A percentile compares a stretch with the other conserved stretches of the same genome.
Conservation (phyloP, 1,284 basidiomycete species). For the Flammula alnicola region DNA sequence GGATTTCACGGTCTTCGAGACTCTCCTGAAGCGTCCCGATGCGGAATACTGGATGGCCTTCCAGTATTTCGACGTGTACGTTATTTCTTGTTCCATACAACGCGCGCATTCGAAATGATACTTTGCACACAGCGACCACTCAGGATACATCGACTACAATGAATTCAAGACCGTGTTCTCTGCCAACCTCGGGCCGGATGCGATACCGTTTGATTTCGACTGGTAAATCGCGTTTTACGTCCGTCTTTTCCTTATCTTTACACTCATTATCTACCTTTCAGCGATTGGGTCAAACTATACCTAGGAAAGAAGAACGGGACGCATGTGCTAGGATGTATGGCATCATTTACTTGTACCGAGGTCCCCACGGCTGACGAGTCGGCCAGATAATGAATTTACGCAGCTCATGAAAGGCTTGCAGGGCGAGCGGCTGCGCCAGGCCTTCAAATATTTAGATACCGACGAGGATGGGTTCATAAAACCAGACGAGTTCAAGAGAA, state of each 20-base stretch:
- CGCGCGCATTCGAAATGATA: slow-evolving; percentile 3
- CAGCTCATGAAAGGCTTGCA: slow-evolving; percentile 97
- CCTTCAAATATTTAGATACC: slow-evolving; percentile 88
- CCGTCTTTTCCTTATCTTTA: not conserved
- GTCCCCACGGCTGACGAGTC: slow-evolving; percentile 8
- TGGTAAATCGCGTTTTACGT: slow-evolving; percentile 52
- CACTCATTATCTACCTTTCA: slow-evolving; percentile 33
- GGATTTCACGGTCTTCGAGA: slow-evolving; percentile 94
- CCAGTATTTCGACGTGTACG: slow-evolving; percentile 93
- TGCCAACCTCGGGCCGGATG: slow-evolving; percentile 77
- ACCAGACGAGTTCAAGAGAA: slow-evolving; percentile 91
- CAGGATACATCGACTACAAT: slow-evolving; percentile 88
- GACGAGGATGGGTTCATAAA: slow-evolving; percentile 91
- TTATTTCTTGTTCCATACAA: slow-evolving; percentile 20
- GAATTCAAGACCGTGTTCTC: slow-evolving; percentile 93
- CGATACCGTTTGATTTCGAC: slow-evolving; percentile 95
- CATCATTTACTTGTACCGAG: not conserved
- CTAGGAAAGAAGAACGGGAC: slow-evolving; percentile 88
- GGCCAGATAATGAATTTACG: slow-evolving; percentile 89
- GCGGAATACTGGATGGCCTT: slow-evolving; percentile 97
- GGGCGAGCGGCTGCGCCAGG: slow-evolving; percentile 92
- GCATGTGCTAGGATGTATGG: slow-evolving; percentile 90
- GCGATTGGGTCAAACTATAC: slow-evolving; percentile 94
- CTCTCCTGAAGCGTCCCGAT: slow-evolving; percentile 86
- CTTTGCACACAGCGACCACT: slow-evolving; percentile 66